A percentile compares a stretch with the other conserved stretches of the same genome.
phyloP scores from a whole-genome alignment of 2,329 filamentous ascomycete species.

The Neonectria punicea region DNA sequence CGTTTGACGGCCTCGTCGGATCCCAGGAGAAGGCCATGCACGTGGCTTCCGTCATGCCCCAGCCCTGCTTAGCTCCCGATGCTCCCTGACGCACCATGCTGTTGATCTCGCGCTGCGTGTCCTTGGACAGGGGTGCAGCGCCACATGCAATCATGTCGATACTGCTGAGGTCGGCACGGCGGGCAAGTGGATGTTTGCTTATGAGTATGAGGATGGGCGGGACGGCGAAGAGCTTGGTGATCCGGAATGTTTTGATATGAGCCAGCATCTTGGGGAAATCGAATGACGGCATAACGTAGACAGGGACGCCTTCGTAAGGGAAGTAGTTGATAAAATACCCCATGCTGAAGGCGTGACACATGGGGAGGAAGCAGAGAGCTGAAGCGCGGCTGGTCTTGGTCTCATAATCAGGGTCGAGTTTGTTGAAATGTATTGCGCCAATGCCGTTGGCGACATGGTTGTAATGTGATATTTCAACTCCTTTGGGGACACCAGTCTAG shows the following conservation, averaged over 20 bases:
- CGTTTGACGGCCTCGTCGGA: slow-evolving; percentile 61
- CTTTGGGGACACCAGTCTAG: slow-evolving; percentile 81
- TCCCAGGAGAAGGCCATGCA: slow-evolving; percentile 76
- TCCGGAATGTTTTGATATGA: slow-evolving; percentile 72
- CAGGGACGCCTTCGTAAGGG: slow-evolving; percentile 66
- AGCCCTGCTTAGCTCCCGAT: slow-evolving; percentile 70
- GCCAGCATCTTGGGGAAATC: slow-evolving; percentile 78
- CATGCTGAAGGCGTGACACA: slow-evolving; percentile 81
- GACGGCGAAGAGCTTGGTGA: slow-evolving; percentile 74
- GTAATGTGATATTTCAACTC: slow-evolving; percentile 82
- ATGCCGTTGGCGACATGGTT: slow-evolving; percentile 79
- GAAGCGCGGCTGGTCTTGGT: slow-evolving; percentile 51
- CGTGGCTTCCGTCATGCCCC: slow-evolving; percentile 89
- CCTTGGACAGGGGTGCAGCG: slow-evolving; percentile 74
- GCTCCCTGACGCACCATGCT: slow-evolving; percentile 59
- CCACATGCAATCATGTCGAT: slow-evolving; percentile 70
- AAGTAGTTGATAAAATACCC: slow-evolving; percentile 73
- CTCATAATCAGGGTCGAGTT: slow-evolving; percentile 62
- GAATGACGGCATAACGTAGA: slow-evolving; percentile 84
- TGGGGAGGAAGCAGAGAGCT: slow-evolving; percentile 76
- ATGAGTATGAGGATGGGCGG: slow-evolving; percentile 81
- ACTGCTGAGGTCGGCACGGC: slow-evolving; percentile 74
- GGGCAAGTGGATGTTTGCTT: slow-evolving; percentile 74
- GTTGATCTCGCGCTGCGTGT: slow-evolving; percentile 57
- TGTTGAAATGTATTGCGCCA: slow-evolving; percentile 60